Evolutionary conservation across 2,329 filamentous ascomycete genomes (phyloP), one percentile per base, ranked within the genome.

Genomic region (Pseudonectria foliicola): DNA sequence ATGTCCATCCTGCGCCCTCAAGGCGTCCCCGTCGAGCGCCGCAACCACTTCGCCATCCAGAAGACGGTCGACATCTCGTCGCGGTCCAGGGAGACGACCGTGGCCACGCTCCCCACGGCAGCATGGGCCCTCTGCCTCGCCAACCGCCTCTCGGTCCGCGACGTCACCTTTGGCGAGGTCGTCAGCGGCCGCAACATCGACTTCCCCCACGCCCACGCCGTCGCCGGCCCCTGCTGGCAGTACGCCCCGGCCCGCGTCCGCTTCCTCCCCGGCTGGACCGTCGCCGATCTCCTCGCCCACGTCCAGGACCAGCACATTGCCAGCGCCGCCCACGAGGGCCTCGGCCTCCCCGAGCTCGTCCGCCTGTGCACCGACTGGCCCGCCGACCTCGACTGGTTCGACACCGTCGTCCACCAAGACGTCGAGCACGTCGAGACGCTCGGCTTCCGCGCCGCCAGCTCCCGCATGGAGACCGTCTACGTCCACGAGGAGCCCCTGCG

Each of bases 171-270:
- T 42, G 78, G 78, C 18, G 74, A 80, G 45, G 79, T 82, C 1
- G 77, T 80, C 27, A 78, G 70, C 39, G 80, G 80, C 0, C 71
- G 80, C 30, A 78, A 77, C 50, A 69, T 74, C 13, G 72, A 71
- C 37, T 62, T 78, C 34, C 61, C 68, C 12, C 65, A 66, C 27
- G 68, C 71, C 13, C 73, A 79, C 40, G 62, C 62, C 34, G 73
- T 81, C 30, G 67, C 75, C 29, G 80, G 80, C 0, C 80, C 80
- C 1, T 80, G 77, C 41, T 79, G 79, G 67, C 79, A 83, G 46
- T 78, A 82, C 49, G 67, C 80, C 1, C 80, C 80, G 1, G 68
- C 82, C 25, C 69, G 80, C 13, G 70, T 83, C 11, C 60, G 59
- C 18, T 75, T 83, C 48, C 59, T 63, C 3, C 48, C 63, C 0